A percentile compares a stretch with the other conserved stretches of the same genome.
phyloP scores from a whole-genome alignment of 2,329 filamentous ascomycete species.

The Penicillium polonicum region DNA sequence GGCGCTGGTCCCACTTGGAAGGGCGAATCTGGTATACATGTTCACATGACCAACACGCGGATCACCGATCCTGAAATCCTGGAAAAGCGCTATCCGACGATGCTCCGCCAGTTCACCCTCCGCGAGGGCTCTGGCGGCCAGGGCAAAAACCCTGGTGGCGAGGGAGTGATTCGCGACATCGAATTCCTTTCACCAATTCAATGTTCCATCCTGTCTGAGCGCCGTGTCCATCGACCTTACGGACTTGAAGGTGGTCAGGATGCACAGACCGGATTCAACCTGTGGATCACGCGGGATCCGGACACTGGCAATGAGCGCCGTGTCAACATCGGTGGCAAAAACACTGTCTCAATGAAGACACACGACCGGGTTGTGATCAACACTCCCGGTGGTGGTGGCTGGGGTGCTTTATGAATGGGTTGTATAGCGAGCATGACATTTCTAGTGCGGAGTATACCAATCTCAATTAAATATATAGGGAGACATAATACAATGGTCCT shows the following conservation, averaged over 20 bases:
- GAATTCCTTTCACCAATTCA: constrained; percentile 80
- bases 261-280: constrained; percentile 74
- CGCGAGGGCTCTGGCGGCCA: constrained; percentile 63
- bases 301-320: constrained; percentile 53
- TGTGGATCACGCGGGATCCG: constrained; percentile 77
- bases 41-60: constrained; percentile 84
- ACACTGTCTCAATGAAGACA: constrained; percentile 59
- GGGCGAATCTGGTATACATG: constrained; percentile 74
- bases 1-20: constrained; percentile 75
- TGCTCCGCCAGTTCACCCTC: constrained; percentile 70
- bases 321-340: constrained; percentile 63
- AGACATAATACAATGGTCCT: neutral
- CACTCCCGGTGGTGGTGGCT: constrained; percentile 55
- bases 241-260: constrained; percentile 81
- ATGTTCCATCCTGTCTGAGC: constrained; percentile 74
- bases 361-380: constrained; percentile 62
- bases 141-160: constrained; percentile 68
- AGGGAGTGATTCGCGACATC: constrained; percentile 77
- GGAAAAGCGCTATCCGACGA: constrained; percentile 74
- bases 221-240: constrained; percentile 74
- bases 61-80: constrained; percentile 83
- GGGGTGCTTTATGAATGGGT: constrained; percentile 23
- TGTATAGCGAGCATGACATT: neutral
- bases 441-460: neutral
- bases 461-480: constrained; percentile 1